These are phyloP conservation scores for Salix purpurea DNA, from an alignment of 345 rosid species.

Conservation along the genomic window DNA sequence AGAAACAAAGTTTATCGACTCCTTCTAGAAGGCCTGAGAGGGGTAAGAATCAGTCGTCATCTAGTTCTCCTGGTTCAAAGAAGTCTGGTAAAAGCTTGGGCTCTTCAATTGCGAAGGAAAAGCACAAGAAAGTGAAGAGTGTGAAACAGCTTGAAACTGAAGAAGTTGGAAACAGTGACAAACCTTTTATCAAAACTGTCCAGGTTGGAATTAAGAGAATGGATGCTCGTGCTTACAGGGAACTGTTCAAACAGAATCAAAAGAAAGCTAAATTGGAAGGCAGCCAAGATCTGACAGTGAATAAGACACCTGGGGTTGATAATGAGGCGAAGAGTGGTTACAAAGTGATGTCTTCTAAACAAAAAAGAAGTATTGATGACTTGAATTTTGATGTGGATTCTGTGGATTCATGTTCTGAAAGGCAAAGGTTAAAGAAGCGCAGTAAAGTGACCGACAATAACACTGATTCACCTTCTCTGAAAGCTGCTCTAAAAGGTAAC, in stretches of 20 bases:
- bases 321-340: conserved; percentile 29
- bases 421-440: conserved; percentile 67
- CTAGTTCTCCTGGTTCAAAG: conserved; percentile 30
- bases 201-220: conserved; percentile 15
- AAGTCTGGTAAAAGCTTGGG: conserved; percentile 26
- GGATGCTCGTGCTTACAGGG: conserved; percentile 43
- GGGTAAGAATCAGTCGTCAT: conserved; percentile 40
- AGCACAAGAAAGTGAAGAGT: conserved; percentile 30
- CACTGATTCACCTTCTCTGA: conserved; percentile 22
- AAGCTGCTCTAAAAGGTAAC: conserved; percentile 36
- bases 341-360: conserved; percentile 27
- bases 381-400: conserved; percentile 28
- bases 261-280: conserved; percentile 27
- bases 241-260: conserved; percentile 30
- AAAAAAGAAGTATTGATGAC: conserved; percentile 35
- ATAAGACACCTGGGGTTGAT: conserved; percentile 15
- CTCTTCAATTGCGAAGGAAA: conserved; percentile 26
- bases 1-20: conserved; percentile 33
- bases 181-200: conserved; percentile 1
- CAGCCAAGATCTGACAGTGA: not conserved
- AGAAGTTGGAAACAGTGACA: conserved; percentile 21
- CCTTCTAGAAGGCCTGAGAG: conserved; percentile 55
- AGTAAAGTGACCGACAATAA: conserved; percentile 40
- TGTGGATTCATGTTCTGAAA: conserved; percentile 34
- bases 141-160: conserved; percentile 34